These are phyloP conservation scores for Gossypium thurberi DNA, from an alignment of 345 rosid species.

Conservation along the genomic window DNA sequence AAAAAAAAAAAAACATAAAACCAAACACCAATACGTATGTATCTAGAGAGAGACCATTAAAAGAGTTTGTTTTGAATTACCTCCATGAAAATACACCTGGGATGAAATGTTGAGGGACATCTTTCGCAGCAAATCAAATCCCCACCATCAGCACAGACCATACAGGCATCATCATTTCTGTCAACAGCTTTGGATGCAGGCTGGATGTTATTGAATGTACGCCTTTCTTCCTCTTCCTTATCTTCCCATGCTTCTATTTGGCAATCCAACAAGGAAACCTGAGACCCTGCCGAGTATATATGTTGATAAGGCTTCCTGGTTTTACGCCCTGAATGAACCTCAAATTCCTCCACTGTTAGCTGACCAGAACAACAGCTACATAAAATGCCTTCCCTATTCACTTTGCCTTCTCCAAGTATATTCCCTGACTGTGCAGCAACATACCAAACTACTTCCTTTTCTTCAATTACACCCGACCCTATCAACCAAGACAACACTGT, in stretches of 20 bases:
- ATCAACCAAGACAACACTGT: constrained; percentile 23
- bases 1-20: neutral
- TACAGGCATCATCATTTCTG: constrained; percentile 20
- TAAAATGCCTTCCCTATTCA: constrained; percentile 7
- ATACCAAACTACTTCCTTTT: neutral
- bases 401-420: neutral
- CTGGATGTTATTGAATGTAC: neutral
- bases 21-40: neutral
- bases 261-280: neutral
- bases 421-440: neutral
- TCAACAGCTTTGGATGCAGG: neutral
- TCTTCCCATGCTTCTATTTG: neutral
- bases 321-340: constrained; percentile 9
- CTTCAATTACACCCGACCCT: neutral
- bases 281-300: neutral
- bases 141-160: constrained; percentile 30
- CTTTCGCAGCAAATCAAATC: constrained; percentile 25
- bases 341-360: constrained; percentile 19
- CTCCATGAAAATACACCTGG: constrained; percentile 14
- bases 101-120: constrained; percentile 28
- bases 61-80: constrained; percentile 3
- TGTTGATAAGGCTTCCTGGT: constrained; percentile 2
- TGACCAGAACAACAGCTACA: constrained; percentile 16
- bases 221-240: neutral
- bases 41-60: neutral